Base-by-base conservation (phyloP, 2,329 filamentous ascomycete genomes). In the Cladosporium oxysporum region DNA sequence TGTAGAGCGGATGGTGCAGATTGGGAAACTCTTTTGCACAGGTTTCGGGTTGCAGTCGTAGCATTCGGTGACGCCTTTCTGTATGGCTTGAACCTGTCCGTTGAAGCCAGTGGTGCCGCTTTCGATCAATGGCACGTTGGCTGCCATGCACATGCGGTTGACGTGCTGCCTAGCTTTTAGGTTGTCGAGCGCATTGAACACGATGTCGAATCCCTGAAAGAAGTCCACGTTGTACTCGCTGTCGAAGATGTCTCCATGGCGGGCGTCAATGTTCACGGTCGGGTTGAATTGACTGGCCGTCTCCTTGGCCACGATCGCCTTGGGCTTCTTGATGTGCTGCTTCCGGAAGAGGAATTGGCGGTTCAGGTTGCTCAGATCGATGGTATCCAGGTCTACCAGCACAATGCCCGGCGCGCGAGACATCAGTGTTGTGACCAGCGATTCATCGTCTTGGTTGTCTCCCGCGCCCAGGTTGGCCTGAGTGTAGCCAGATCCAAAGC, bases 41-140 rank as follows among this genome's bases (percentile, higher is more conserved):
- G 94, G 91, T 78, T 99, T 99, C 2, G 88, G 86, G 16, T 88
- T 91, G 81, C 95, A 99, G 76, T 99, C 95, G 78, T 99, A 99
- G 81, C 95, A 99, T 73, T 96, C 94, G 1, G 94, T 97, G 67
- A 90, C 82, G 47, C 91, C 91, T 84, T 87, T 72, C 78, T 92
- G 93, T 78, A 99, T 99, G 26, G 96, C 92, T 79, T 98, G 94
- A 5, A 98, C 94, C 77, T 99, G 94, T 23, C 95, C 95, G 74
- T 97, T 96, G 83, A 97, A 99, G 1, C 95, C 95, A 0, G 95
- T 98, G 0, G 95, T 99, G 49, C 95, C 95, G 76, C 94, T 98
- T 81, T 99, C 95, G 64, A 99, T 91, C 70, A 99, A 81, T 12
- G 95, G 93, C 29, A 98, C 88, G 73, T 95, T 86, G 12, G 95